Conservation (phyloP, 139 green algal species). For the Coelastrella sp. region DNA sequence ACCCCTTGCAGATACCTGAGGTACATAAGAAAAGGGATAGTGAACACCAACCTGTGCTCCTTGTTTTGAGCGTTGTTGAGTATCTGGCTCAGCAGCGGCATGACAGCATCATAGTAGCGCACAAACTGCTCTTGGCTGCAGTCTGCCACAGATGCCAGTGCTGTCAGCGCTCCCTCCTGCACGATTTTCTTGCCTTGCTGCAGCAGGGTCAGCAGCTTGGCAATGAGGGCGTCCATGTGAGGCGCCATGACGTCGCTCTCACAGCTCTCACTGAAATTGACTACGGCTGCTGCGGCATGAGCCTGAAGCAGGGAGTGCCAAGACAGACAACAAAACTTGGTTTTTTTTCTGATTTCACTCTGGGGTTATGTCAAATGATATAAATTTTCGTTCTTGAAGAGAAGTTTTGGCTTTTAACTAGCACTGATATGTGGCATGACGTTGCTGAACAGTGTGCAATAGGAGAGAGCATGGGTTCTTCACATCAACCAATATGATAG, state of each 20-base stretch:
- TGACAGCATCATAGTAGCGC: conserved; percentile 92
- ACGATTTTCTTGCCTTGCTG: conserved; percentile 84
- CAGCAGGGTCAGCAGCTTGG: conserved; percentile 76
- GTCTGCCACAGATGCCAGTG: conserved; percentile 94
- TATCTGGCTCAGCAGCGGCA: conserved; percentile 93
- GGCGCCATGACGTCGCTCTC: conserved; percentile 86
- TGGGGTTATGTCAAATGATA: too few species aligned
- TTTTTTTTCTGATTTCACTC: too few species aligned
- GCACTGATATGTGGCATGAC: too few species aligned
- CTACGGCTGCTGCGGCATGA: conserved; percentile 93
- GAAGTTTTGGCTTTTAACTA: too few species aligned
- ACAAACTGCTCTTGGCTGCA: conserved; percentile 89
- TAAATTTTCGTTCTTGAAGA: too few species aligned
- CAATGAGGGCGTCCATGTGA: conserved; percentile 95
- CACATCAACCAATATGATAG: too few species aligned
- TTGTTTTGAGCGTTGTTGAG: conserved; percentile 80
- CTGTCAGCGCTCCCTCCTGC: conserved; percentile 95
- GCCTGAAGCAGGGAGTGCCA: conserved; percentile 70
- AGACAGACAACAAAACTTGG: too few species aligned
- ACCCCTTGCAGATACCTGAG: not conserved
- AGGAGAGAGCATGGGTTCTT: too few species aligned
- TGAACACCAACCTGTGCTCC: conserved; percentile 61
- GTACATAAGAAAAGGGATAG: not conserved
- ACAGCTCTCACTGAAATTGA: conserved; percentile 97
- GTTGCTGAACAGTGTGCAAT: too few species aligned